Percentiles rank a stretch among this genome's conserved stretches.
phyloP scores from a whole-genome alignment of 2,329 filamentous ascomycete genomes.

The Xylariaceae sp. region DNA sequence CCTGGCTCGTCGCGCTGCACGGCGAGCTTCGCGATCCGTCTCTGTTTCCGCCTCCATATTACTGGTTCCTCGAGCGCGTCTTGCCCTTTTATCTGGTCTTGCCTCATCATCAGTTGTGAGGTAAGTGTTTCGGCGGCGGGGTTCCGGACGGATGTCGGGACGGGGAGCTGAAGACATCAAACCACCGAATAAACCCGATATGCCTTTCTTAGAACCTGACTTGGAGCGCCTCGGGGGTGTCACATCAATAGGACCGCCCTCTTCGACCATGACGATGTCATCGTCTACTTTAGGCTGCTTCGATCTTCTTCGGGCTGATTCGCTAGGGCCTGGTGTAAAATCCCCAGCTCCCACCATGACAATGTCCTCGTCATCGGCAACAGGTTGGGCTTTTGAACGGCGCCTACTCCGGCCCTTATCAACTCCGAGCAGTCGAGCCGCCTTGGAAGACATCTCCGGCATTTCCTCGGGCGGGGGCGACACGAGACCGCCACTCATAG shows the following conservation, averaged over 20 bases:
- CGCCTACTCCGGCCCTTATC: constrained; percentile 44
- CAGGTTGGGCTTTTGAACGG: constrained; percentile 42
- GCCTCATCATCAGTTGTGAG: constrained; percentile 51
- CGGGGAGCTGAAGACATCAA: constrained; percentile 46
- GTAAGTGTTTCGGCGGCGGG: constrained; percentile 50
- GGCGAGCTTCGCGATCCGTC: constrained; percentile 59
- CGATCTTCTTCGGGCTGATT: constrained; percentile 42
- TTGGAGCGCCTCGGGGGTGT: constrained; percentile 58
- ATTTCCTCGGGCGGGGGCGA: constrained; percentile 72
- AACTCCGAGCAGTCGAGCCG: constrained; percentile 71
- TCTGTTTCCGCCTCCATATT: constrained; percentile 52
- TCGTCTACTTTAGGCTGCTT: constrained; percentile 40
- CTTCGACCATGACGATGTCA: constrained; percentile 58
- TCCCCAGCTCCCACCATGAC: constrained; percentile 47
- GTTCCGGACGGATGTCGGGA: constrained; percentile 41
- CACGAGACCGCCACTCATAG: constrained; percentile 58
- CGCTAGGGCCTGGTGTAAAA: constrained; percentile 43
- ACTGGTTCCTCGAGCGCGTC: constrained; percentile 41
- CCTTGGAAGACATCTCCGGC: constrained; percentile 67
- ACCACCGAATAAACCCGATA: constrained; percentile 62
- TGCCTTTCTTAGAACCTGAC: constrained; percentile 60
- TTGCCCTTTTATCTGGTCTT: constrained; percentile 36
- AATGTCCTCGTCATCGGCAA: constrained; percentile 49
- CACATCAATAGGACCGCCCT: constrained; percentile 44
- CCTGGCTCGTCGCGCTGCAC: constrained; percentile 59